Evolutionary conservation across 2,329 filamentous ascomycete species (phyloP).

Genomic region (Aspergillus viridinutans): DNA sequence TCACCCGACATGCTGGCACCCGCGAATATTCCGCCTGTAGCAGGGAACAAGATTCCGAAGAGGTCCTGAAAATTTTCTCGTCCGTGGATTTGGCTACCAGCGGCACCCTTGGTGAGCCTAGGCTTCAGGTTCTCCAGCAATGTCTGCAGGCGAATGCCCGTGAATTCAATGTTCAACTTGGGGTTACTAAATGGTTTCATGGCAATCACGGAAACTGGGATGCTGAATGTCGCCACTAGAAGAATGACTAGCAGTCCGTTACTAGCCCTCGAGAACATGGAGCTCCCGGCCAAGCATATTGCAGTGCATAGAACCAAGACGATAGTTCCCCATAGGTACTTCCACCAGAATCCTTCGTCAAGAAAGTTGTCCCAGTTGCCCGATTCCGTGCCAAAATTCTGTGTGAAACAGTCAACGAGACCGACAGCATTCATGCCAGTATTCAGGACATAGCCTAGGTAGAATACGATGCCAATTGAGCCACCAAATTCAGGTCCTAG

Average conservation of each 20-base stretch:
- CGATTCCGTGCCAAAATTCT: slow-evolving; percentile 62
- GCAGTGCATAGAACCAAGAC: slow-evolving; percentile 67
- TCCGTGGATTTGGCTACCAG: slow-evolving; percentile 58
- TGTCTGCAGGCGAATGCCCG: slow-evolving; percentile 67
- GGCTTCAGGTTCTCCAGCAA: slow-evolving; percentile 71
- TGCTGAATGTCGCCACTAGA: slow-evolving; percentile 70
- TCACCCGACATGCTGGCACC: slow-evolving; percentile 91
- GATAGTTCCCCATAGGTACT: slow-evolving; percentile 69
- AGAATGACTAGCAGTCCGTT: slow-evolving; percentile 70
- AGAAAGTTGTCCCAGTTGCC: slow-evolving; percentile 59
- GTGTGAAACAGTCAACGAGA: slow-evolving; percentile 73
- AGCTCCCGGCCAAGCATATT: slow-evolving; percentile 74
- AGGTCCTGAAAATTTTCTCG: slow-evolving; percentile 71
- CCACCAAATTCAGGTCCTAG: slow-evolving; percentile 85
- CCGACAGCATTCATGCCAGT: slow-evolving; percentile 84
- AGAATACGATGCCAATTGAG: slow-evolving; percentile 83
- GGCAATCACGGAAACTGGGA: slow-evolving; percentile 71
- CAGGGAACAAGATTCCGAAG: slow-evolving; percentile 81
- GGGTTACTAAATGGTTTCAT: slow-evolving; percentile 63
- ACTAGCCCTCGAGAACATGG: slow-evolving; percentile 74
- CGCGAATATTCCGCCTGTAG: slow-evolving; percentile 58
- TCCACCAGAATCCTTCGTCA: slow-evolving; percentile 69
- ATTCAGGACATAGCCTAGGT: slow-evolving; percentile 83
- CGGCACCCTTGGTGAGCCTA: slow-evolving; percentile 57
- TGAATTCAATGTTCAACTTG: slow-evolving; percentile 66